Evolutionary conservation across 2,329 filamentous ascomycete genomes (phyloP), one percentile per base, ranked within the genome.

Genomic region (Penicillium janthinellum): DNA sequence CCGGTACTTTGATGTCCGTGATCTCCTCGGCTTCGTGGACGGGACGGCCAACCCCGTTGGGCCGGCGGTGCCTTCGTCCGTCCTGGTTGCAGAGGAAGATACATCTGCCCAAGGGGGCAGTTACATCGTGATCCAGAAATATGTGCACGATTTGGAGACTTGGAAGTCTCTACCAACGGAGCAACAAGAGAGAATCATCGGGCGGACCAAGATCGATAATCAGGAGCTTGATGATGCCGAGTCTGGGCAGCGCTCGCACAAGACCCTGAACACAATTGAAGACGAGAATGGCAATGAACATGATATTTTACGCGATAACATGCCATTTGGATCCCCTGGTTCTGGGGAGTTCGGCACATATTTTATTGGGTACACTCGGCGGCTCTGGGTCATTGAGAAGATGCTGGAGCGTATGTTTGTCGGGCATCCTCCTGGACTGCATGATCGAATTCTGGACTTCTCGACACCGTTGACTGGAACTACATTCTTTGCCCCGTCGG

Each of bases 51-150:
- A 87, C 62, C 84, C 84, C 0, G 76, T 81, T 0, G 83, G 83
- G 0, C 66, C 74, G 0, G 78, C 73, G 0, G 76, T 84, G 0
- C 66, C 73, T 0, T 72, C 73, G 0, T 72, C 83, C 0, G 76
- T 82, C 1, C 69, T 86, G 1, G 70, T 85, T 10, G 73, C 62
- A 17, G 74, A 42, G 71, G 68, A 80, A 45, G 79, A 82, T 34
- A 71, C 81, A n/a, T 55, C 70, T 1, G 58, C 70, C 1, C 67
- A 68, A 1, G 83, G 82, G 0, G 84, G 84, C 1, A 86, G 84
- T 69, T 87, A 86, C 60, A 73, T 87, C 34, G 83, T 87, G 0
- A 77, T 86, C 0, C 84, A 87, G 64, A 86, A 87, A 64, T 86
- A 86, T 64, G 64, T 84, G 10, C 84, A 86, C 66, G 73, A 86